Conservation (phyloP, 2,329 filamentous ascomycete genomes). For the Phyllosticta citrichinensis region DNA sequence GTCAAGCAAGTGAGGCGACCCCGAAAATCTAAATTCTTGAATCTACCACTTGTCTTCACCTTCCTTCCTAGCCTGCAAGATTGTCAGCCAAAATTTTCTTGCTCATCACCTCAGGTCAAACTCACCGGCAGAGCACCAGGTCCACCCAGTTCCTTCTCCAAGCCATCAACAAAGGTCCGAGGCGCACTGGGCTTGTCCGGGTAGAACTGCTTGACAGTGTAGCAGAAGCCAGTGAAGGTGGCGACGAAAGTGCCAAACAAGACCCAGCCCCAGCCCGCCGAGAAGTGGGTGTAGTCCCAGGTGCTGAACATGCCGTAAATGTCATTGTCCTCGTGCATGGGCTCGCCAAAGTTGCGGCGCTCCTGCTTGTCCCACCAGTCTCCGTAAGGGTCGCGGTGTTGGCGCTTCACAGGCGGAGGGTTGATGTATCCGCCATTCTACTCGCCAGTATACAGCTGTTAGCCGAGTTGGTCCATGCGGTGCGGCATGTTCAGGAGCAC, state of each 20-base stretch:
- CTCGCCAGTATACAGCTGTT: slow-evolving; percentile 6
- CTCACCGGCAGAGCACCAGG: slow-evolving; percentile 31
- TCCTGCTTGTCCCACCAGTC: slow-evolving; percentile 98
- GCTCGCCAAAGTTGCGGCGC: slow-evolving; percentile 91
- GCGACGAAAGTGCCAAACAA: slow-evolving; percentile 35
- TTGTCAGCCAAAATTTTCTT: background rate
- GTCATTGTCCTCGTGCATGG: slow-evolving; percentile 94
- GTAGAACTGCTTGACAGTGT: slow-evolving; percentile 30
- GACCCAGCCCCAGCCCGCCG: slow-evolving; percentile 61
- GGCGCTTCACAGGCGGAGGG: slow-evolving; percentile 70
- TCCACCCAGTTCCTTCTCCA: slow-evolving; percentile 40
- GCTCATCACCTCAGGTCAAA: background rate
- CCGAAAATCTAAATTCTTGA: background rate
- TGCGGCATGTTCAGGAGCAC: background rate
- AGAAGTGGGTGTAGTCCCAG: slow-evolving; percentile 79
- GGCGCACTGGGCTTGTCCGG: slow-evolving; percentile 38
- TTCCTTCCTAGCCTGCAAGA: slow-evolving; percentile 13
- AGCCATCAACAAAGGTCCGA: slow-evolving; percentile 36
- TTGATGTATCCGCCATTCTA: slow-evolving; percentile 81
- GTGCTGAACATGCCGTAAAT: slow-evolving; percentile 81
- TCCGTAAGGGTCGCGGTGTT: slow-evolving; percentile 84
- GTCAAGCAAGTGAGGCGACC: background rate
- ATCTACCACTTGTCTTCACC: slow-evolving; percentile 13
- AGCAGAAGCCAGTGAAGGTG: slow-evolving; percentile 30
- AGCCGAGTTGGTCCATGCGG: background rate